Base-by-base conservation (phyloP, 768 basidiomycete genomes). In the Coprinopsis sp. region DNA sequence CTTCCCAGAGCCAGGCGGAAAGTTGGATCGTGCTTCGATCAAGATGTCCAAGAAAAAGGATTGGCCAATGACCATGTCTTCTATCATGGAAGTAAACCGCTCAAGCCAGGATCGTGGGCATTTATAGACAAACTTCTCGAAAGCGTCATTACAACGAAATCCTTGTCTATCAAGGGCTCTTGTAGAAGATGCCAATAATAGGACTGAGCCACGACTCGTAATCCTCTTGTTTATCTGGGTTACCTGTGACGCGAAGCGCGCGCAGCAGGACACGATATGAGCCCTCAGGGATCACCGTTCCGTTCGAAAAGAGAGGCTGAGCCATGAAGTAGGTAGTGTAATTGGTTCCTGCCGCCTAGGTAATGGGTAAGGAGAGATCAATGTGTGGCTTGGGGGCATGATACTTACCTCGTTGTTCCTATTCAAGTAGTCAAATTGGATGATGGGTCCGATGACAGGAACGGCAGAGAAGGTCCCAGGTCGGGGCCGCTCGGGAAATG, bases 161-260 rank as follows among this genome's bases (percentile, higher is more conserved):
- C n/a, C n/a, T n/a, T n/a, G n/a, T n/a, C n/a, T n/a, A n/a, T n/a
- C n/a, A n/a, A n/a, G n/a, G n/a, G n/a, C n/a, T n/a, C n/a, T n/a
- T n/a, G n/a, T n/a, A n/a, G n/a, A n/a, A n/a, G 18, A 42, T 18
- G 7, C 81, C 50, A 74, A 67, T 52, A 40, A 73, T 58, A 11
- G 71, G 70, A 47, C 73, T 72, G 46, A 74, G 54, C 68, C 66
- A 76, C 38, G 67, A 69, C 44, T 77, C 74, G 39, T 67, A 75
- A 51, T 76, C 72, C 21, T 60, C 63, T 50, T 74, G 66, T 19
- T 61, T 66, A n/a, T 51, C 59, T 16, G 68, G 59, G 47, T 76
- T 52, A 0, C 73, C 74, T 7, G 73, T 73, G 3, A 74, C 72
- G 40, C 52, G 64, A 44, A 76, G 52, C 0, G 70, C 68, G 3